Percentiles rank a stretch among this genome's conserved stretches.
Conservation (phyloP, 345 rosid genomes). For the Luvunga scandens region DNA sequence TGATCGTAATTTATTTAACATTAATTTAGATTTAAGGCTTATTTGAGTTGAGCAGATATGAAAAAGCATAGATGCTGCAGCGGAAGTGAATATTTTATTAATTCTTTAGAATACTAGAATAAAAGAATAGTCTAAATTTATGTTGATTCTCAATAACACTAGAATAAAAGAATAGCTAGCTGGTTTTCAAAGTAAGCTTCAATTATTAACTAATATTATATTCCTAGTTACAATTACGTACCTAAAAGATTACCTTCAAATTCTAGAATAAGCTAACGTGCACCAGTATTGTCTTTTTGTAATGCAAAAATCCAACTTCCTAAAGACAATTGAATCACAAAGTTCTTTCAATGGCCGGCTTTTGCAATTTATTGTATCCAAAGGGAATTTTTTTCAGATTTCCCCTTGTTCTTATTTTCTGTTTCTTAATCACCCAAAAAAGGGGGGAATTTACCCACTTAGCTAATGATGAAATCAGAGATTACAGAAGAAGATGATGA, state of each 20-base stretch:
- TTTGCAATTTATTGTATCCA: background rate
- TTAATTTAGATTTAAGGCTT: background rate
- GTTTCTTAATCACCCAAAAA: background rate
- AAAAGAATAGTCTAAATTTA: too few relatives aligned
- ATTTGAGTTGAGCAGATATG: background rate
- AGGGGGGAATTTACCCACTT: too few relatives aligned
- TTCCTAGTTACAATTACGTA: background rate
- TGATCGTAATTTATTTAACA: background rate
- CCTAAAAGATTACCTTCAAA: background rate
- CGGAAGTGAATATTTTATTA: background rate
- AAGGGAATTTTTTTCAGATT: background rate
- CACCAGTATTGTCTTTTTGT: background rate
- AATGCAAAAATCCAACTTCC: background rate
- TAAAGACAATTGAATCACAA: background rate
- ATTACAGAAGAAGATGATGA: constrained; percentile 39
- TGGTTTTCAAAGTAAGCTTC: background rate
- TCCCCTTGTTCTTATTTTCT: background rate
- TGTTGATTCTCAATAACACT: too few relatives aligned
- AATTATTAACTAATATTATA: background rate
- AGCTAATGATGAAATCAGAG: constrained; percentile 30
- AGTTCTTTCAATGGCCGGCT: background rate
- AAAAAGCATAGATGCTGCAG: background rate
- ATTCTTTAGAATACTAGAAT: background rate
- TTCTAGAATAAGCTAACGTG: background rate
- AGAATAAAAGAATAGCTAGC: background rate